phyloP scores from a whole-genome alignment of 2,329 filamentous ascomycete genomes.

The Colletotrichum godetiae region DNA sequence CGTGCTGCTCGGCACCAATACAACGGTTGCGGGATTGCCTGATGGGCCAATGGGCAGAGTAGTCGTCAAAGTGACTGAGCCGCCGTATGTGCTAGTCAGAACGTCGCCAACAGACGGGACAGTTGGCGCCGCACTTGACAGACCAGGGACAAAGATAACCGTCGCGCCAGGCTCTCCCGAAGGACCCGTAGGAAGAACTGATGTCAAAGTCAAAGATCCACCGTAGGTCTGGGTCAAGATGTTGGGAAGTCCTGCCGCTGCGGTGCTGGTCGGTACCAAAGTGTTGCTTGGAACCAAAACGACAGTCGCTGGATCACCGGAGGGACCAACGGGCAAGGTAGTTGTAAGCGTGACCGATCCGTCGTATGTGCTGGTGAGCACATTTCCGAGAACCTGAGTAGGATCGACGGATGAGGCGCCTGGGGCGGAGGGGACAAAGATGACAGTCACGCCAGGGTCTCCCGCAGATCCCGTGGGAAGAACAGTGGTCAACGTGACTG shows the following conservation, averaged over 20 bases:
- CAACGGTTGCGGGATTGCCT: not conserved
- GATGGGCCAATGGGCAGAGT: not conserved
- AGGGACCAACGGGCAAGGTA: not conserved
- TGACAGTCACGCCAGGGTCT: constrained; percentile 11
- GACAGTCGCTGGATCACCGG: not conserved
- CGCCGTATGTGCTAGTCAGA: constrained; percentile 1
- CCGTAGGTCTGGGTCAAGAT: constrained; percentile 10
- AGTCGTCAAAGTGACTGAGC: not conserved
- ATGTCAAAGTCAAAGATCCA: not conserved
- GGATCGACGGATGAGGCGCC: not conserved
- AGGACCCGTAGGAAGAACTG: not conserved
- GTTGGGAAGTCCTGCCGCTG: not conserved
- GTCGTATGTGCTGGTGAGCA: constrained; percentile 22
- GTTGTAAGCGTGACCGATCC: constrained; percentile 20
- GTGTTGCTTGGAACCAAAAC: constrained; percentile 1
- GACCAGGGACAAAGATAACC: constrained; percentile 4
- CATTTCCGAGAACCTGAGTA: not conserved
- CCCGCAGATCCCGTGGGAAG: not conserved
- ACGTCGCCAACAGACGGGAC: not conserved
- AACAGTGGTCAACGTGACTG: not conserved
- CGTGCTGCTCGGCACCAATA: not conserved
- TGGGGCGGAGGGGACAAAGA: not conserved
- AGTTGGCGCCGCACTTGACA: not conserved
- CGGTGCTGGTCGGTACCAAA: not conserved
- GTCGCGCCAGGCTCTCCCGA: constrained; percentile 6